Conservation (phyloP, 257 asterid species). For the Cordia subcordata region DNA sequence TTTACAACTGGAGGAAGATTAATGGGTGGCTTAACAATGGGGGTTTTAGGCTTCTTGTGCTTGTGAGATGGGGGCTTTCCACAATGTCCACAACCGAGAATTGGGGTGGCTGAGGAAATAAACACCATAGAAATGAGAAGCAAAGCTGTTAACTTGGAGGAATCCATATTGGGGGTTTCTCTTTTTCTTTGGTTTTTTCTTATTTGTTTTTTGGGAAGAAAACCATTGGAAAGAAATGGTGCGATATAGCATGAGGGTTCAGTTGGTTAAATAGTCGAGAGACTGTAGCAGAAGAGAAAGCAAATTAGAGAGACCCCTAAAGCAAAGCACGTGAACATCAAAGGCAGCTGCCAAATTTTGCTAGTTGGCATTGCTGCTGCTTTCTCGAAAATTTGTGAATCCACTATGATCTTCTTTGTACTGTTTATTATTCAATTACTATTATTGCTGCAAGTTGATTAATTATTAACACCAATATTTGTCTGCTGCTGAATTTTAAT, state of each 20-base stretch:
- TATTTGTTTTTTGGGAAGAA: conserved; percentile 2
- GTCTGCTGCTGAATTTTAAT: too few relatives aligned
- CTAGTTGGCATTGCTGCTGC: conserved; percentile 75
- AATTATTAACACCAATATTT: neutral
- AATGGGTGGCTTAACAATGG: conserved; percentile 12
- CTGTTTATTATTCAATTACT: neutral
- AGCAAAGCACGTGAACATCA: conserved; percentile 56
- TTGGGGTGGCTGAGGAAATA: conserved; percentile 39
- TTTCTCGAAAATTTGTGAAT: neutral
- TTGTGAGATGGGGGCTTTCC: conserved; percentile 7
- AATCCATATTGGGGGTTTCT: conserved; percentile 46
- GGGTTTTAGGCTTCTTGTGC: conserved; percentile 27
- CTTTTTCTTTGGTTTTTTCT: too few relatives aligned
- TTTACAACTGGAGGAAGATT: conserved; percentile 7
- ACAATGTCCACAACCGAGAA: conserved; percentile 48
- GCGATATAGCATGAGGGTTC: conserved; percentile 23
- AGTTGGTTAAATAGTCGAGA: conserved; percentile 1
- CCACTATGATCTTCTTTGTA: neutral
- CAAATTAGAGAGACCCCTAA: conserved; percentile 30
- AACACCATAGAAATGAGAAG: conserved; percentile 49
- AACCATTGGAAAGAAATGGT: conserved; percentile 9
- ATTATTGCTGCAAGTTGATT: neutral
- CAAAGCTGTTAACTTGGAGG: conserved; percentile 38
- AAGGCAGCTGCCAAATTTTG: conserved; percentile 50
- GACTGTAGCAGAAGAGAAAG: conserved; percentile 18